Conservation (phyloP, 179 eudicot genomes). For the Spergularia azorica region DNA sequence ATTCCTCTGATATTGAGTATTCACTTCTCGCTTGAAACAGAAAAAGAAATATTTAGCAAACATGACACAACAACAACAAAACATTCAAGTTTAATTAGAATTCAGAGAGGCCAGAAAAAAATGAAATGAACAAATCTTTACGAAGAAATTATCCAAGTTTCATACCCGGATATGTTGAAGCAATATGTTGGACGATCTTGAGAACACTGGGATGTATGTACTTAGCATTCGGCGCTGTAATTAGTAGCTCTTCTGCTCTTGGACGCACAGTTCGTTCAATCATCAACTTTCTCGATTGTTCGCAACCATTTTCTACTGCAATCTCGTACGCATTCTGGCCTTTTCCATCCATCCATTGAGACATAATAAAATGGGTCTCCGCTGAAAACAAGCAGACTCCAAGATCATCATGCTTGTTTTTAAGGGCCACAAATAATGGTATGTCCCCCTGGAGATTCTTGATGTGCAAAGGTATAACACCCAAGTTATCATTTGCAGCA, state of each 20-base stretch:
- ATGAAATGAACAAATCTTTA: no score
- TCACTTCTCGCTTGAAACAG: constrained; percentile 8
- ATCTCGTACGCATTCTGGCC: constrained; percentile 16
- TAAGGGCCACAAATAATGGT: constrained; percentile 12
- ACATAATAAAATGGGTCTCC: background rate
- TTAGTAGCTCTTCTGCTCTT: background rate
- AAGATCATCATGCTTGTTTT: constrained; percentile 13
- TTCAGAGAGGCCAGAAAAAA: no score
- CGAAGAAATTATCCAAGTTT: background rate
- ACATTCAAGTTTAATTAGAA: background rate
- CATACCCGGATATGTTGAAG: background rate
- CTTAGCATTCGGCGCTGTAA: background rate
- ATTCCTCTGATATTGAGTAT: background rate
- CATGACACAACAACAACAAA: background rate
- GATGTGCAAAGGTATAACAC: constrained; percentile 16
- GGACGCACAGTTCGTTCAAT: background rate
- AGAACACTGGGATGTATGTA: background rate
- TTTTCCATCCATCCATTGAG: background rate
- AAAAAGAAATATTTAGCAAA: background rate
- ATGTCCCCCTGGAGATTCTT: constrained; percentile 7
- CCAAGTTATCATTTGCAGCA: background rate
- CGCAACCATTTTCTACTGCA: constrained; percentile 6
- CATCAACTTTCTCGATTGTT: constrained; percentile 2
- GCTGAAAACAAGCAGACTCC: constrained; percentile 2
- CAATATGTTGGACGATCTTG: background rate